phyloP scores from a whole-genome alignment of 768 basidiomycete genomes.

The Goffeauzyma gilvescens region DNA sequence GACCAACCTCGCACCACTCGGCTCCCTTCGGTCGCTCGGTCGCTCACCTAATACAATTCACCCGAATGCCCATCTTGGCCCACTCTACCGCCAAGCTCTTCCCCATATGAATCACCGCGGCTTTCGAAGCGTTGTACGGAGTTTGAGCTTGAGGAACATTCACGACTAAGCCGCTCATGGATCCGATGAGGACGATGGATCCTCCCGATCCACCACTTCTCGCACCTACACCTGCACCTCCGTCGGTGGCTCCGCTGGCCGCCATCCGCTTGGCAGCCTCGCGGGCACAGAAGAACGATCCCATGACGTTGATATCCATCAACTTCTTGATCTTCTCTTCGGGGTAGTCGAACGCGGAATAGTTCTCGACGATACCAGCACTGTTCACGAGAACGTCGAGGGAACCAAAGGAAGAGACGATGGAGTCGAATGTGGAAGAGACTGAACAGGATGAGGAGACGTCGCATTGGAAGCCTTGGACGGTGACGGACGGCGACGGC shows the following conservation, averaged over 20 bases:
- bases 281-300: constrained; percentile 78
- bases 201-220: too few relatives aligned
- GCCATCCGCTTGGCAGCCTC: constrained; percentile 83
- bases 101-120: constrained; percentile 78
- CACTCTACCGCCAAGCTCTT: constrained; percentile 83
- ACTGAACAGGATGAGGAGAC: constrained; percentile 68
- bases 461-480: constrained; percentile 67
- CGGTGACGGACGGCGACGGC: constrained; percentile 36
- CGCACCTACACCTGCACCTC: too few relatives aligned
- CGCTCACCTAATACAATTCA: constrained; percentile 54
- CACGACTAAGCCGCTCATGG: constrained; percentile 81
- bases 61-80: constrained; percentile 73
- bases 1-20: too few relatives aligned
- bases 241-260: constrained; percentile 45
- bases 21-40: too few relatives aligned
- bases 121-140: constrained; percentile 80
- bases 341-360: constrained; percentile 76
- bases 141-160: constrained; percentile 86
- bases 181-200: constrained; percentile 65
- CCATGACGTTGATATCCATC: constrained; percentile 69
- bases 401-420: constrained; percentile 37
- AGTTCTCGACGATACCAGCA: constrained; percentile 59
- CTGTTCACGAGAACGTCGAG: constrained; percentile 53
- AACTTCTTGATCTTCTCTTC: constrained; percentile 52
- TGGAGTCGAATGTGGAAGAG: constrained; percentile 47